These are phyloP conservation scores for Plasmopara halstedii DNA, from an alignment of 352 stramenopile genomes.

Conservation along the genomic window DNA sequence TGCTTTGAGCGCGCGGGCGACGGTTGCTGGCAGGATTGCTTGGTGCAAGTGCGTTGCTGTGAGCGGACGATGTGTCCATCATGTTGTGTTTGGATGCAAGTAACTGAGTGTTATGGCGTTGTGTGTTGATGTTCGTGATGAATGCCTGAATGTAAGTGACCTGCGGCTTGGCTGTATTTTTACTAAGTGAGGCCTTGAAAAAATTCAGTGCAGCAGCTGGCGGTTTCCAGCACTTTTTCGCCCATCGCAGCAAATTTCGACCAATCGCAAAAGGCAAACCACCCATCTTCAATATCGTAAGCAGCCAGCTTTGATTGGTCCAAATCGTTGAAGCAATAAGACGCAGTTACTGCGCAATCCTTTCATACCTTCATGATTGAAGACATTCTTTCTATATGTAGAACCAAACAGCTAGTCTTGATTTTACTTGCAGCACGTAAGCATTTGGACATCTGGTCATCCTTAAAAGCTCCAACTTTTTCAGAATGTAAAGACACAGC, in stretches of 20 bases:
- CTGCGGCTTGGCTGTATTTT: constrained; percentile 37
- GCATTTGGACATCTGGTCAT: too few species aligned
- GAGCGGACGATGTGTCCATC: constrained; percentile 16
- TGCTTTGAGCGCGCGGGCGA: constrained; percentile 39
- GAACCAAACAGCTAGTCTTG: too few species aligned
- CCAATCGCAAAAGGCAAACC: constrained; percentile 6
- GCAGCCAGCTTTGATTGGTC: not conserved
- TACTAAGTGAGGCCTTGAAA: constrained; percentile 47
- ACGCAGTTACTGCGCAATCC: constrained; percentile 13
- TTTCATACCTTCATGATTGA: too few species aligned
- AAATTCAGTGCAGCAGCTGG: constrained; percentile 31
- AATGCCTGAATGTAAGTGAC: constrained; percentile 12
- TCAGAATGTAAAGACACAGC: too few species aligned
- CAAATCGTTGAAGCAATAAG: constrained; percentile 11
- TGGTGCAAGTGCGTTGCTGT: not conserved
- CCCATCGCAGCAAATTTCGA: constrained; percentile 7
- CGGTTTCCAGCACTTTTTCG: constrained; percentile 5
- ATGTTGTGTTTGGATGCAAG: too few species aligned
- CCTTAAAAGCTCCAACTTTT: too few species aligned
- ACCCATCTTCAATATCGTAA: constrained; percentile 27
- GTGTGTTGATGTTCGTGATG: constrained; percentile 1
- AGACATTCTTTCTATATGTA: too few species aligned
- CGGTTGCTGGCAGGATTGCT: constrained; percentile 12
- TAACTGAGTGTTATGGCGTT: not conserved
- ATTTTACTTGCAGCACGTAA: too few species aligned